Percentiles rank a stretch among this genome's conserved stretches.
phyloP scores from a whole-genome alignment of 1,284 basidiomycete species.

The Inonotus obliquus region DNA sequence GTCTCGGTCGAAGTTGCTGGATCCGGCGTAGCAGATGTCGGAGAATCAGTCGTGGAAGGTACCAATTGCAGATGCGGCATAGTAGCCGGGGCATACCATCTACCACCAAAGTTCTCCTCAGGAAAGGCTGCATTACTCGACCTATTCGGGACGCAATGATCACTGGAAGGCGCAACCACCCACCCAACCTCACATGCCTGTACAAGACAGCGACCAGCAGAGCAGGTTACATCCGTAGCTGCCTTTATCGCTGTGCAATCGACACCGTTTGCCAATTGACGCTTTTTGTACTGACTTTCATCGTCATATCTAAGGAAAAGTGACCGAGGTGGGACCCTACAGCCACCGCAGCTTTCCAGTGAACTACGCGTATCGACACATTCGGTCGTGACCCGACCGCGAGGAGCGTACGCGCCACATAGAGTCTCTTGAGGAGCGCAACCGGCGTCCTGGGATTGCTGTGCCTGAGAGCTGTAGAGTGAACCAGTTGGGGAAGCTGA shows the following conservation, averaged over 20 bases:
- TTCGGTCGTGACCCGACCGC: background rate
- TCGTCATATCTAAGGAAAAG: background rate
- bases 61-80: background rate
- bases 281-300: background rate
- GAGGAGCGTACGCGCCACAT: slow-evolving; percentile 1
- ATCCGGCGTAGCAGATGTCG: background rate
- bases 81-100: background rate
- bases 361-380: slow-evolving; percentile 1
- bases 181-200: slow-evolving; percentile 43
- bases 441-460: background rate
- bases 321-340: background rate
- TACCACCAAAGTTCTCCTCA: background rate
- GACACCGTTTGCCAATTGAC: slow-evolving; percentile 23
- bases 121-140: background rate
- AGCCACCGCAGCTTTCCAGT: slow-evolving; percentile 6
- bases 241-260: slow-evolving; percentile 50
- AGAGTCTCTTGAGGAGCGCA: background rate
- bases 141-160: slow-evolving; percentile 23
- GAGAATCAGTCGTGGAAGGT: background rate
- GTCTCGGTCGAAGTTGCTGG: background rate
- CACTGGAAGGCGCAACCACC: slow-evolving; percentile 26
- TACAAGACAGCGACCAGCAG: slow-evolving; percentile 40
- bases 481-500: background rate
- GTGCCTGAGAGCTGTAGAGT: background rate
- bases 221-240: slow-evolving; percentile 46